These are phyloP conservation scores for Capsaspora owczarzaki DNA, from an alignment of 78 protist species.

Conservation along the genomic window DNA sequence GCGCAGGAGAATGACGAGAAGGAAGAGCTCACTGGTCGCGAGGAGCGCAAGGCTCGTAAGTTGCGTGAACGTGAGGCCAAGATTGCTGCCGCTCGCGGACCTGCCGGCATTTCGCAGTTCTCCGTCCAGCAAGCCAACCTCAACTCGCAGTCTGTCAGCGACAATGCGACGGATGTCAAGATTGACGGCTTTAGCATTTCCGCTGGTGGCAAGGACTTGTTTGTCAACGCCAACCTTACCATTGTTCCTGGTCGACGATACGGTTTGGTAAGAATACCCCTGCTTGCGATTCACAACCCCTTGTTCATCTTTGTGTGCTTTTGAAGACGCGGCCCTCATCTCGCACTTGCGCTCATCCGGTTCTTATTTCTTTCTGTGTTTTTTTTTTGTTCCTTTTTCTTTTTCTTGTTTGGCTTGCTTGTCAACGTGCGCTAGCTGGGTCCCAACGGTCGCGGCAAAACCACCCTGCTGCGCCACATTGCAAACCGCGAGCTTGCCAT, in stretches of 20 bases:
- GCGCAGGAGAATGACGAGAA: background rate
- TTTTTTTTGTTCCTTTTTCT: no score
- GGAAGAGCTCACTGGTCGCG: background rate
- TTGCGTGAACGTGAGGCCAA: background rate
- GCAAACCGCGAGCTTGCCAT: constrained; percentile 60
- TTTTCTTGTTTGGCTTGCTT: no score
- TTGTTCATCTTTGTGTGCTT: no score
- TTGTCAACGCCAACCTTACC: constrained; percentile 1
- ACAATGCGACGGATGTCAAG: background rate
- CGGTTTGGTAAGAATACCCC: no score
- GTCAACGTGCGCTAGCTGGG: constrained; percentile 61
- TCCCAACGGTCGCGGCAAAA: constrained; percentile 85
- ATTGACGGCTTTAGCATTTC: constrained; percentile 10
- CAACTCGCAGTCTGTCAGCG: background rate
- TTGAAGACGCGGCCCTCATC: no score
- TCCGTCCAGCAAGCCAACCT: background rate
- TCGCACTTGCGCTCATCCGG: no score
- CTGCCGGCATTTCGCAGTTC: background rate
- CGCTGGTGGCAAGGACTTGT: background rate
- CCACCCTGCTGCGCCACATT: constrained; percentile 77
- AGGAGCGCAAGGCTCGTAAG: background rate
- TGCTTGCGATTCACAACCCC: no score
- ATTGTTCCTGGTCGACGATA: constrained; percentile 29
- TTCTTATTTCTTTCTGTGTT: no score
- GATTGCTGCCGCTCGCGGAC: no score